Base-by-base conservation (phyloP, 768 basidiomycete species). In the Serpula lacrymans region DNA sequence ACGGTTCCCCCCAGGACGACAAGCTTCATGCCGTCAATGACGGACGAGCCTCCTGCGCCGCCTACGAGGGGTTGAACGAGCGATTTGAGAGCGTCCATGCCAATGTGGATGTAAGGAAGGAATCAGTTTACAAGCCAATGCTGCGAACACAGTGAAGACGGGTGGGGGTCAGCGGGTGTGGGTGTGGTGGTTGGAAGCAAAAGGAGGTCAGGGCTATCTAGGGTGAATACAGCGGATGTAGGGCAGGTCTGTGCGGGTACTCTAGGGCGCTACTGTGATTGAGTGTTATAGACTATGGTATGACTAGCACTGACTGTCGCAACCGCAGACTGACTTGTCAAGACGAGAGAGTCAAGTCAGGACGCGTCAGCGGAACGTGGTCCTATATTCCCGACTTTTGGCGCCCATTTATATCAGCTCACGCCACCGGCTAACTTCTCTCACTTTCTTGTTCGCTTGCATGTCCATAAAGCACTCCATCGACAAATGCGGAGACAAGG, bases 21-120 rank as follows among this genome's bases (percentile, higher is more conserved):
- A 57, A 90, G 84, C 67, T 91, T 91, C 72, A 89, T 82, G 49
- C 87, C 88, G 56, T 91, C 88, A 63, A 91, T 76, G 70, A 89
- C 78, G 35, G 84, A 87, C 20, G 82, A 84, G 50, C 81, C 77
- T 37, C 77, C 82, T 57, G 73, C 77, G 63, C 80, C 79, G 64
- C 80, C 82, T 52, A 86, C 80, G 59, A 89, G 80, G 46, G 86
- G 86, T 57, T 84, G 82, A 41, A 88, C 76, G 59, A 89, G 78
- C 38, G 84, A 88, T 68, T 81, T 85, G 69, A 88, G 70, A 45
- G 75, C 80, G 70, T 89, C 86, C 86, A 89, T 88, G 58, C 45
- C 50, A 45, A 41, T 47, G 50, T 34, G 33, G 45, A 37, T 42
- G 54, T 45, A 37, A 12, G 2, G 42, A 50, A 11, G 46, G n/a